These are phyloP conservation scores for Chaetomiaceae sp. DNA, from an alignment of 2,329 filamentous ascomycete species.

Conservation along the genomic window DNA sequence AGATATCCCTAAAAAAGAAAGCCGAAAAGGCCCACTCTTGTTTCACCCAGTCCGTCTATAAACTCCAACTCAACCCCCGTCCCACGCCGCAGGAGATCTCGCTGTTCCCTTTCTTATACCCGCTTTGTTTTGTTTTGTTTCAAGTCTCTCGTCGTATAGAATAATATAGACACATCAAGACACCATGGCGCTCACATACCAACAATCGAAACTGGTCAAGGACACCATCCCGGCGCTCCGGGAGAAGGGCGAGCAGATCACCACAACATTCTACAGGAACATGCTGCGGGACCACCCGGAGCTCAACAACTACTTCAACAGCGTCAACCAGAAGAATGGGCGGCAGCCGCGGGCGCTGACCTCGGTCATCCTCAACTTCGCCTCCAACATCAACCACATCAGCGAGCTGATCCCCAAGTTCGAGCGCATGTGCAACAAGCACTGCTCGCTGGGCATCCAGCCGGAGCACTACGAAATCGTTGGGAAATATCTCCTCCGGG, in stretches of 20 bases:
- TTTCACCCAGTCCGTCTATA: conserved; percentile 8
- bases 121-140: not conserved
- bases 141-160: not conserved
- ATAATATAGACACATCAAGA: not conserved
- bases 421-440: conserved; percentile 64
- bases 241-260: conserved; percentile 64
- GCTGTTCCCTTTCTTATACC: not conserved
- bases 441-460: conserved; percentile 64
- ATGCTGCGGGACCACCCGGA: conserved; percentile 62
- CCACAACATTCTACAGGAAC: conserved; percentile 66
- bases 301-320: conserved; percentile 68
- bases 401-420: conserved; percentile 51
- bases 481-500: conserved; percentile 62
- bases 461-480: conserved; percentile 69
- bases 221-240: conserved; percentile 65
- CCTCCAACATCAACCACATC: conserved; percentile 63
- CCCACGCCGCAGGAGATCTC: not conserved
- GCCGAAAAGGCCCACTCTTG: conserved; percentile 8
- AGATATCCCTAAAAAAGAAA: not conserved
- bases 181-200: conserved; percentile 40
- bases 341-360: conserved; percentile 60
- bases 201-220: conserved; percentile 62
- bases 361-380: conserved; percentile 64
- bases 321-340: conserved; percentile 58
- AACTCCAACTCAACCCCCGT: not conserved